phyloP scores from a whole-genome alignment of 2,329 filamentous ascomycete species.

The Penicillium sp. region DNA sequence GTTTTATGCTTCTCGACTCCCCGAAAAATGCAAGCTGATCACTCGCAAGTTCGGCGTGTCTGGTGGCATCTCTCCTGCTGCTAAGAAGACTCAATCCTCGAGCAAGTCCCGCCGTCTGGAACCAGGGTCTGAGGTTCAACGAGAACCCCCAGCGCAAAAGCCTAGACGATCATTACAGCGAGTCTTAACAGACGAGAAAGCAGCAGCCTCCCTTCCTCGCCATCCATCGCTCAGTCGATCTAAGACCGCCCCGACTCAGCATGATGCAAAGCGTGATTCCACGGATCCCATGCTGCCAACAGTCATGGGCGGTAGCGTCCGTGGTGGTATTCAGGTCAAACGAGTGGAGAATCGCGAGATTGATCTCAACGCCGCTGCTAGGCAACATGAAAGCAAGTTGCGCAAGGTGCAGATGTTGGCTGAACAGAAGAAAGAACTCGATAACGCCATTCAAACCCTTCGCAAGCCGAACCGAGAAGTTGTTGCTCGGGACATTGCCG shows the following conservation, averaged over 20 bases:
- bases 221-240: slow-evolving; percentile 48
- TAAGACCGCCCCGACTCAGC: slow-evolving; percentile 47
- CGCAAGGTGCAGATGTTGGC: slow-evolving; percentile 50
- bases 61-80: slow-evolving; percentile 40
- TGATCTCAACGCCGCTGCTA: slow-evolving; percentile 51
- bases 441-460: slow-evolving; percentile 52
- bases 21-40: slow-evolving; percentile 51
- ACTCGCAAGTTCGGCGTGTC: slow-evolving; percentile 54
- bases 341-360: slow-evolving; percentile 54
- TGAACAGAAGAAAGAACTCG: slow-evolving; percentile 53
- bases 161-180: slow-evolving; percentile 49
- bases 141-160: slow-evolving; percentile 31
- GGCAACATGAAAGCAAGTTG: slow-evolving; percentile 51
- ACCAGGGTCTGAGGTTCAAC: slow-evolving; percentile 38
- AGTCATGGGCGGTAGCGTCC: slow-evolving; percentile 39
- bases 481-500: slow-evolving; percentile 50
- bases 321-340: slow-evolving; percentile 50
- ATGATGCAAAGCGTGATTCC: slow-evolving; percentile 46
- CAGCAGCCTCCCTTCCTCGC: slow-evolving; percentile 35
- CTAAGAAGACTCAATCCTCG: slow-evolving; percentile 38
- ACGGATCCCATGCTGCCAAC: slow-evolving; percentile 46
- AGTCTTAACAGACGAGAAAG: slow-evolving; percentile 51
- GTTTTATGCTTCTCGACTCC: slow-evolving; percentile 53
- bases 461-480: slow-evolving; percentile 53
- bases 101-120: slow-evolving; percentile 33